phyloP scores from a whole-genome alignment of 441 rosid genomes.

The Rhodomyrtus psidioides region DNA sequence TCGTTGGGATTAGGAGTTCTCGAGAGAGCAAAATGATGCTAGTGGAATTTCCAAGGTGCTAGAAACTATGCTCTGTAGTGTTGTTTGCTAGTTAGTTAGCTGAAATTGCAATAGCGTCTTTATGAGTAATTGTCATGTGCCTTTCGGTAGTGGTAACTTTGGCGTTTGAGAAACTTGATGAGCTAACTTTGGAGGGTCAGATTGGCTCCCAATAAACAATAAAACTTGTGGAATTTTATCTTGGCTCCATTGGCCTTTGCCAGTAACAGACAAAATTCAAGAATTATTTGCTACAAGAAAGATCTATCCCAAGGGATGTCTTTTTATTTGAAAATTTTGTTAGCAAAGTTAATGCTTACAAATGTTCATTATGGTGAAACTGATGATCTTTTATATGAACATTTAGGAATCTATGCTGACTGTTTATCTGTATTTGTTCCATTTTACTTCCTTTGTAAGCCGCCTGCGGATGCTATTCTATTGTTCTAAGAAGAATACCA shows the following conservation, averaged over 20 bases:
- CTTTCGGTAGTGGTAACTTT: not conserved
- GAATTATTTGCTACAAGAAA: no score
- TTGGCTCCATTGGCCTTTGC: not conserved
- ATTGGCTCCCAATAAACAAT: no score
- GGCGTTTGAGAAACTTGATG: not conserved
- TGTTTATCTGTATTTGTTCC: not conserved
- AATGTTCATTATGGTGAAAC: no score
- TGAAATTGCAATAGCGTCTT: not conserved
- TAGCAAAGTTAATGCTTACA: no score
- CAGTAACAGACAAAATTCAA: not conserved
- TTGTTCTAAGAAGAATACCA: not conserved
- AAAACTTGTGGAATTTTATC: no score
- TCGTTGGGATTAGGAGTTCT: not conserved
- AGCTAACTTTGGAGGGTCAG: not conserved
- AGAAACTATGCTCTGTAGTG: not conserved
- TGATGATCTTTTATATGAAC: no score
- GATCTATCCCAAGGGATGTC: no score
- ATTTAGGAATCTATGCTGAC: no score
- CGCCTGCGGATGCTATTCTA: not conserved
- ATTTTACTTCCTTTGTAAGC: no score
- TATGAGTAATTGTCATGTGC: not conserved
- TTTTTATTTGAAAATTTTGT: no score
- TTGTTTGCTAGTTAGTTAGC: not conserved
- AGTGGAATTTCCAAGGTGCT: not conserved
- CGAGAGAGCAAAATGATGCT: not conserved